These are phyloP conservation scores for Candida berthetii DNA, from an alignment of 805 yeast species.

Conservation along the genomic window DNA sequence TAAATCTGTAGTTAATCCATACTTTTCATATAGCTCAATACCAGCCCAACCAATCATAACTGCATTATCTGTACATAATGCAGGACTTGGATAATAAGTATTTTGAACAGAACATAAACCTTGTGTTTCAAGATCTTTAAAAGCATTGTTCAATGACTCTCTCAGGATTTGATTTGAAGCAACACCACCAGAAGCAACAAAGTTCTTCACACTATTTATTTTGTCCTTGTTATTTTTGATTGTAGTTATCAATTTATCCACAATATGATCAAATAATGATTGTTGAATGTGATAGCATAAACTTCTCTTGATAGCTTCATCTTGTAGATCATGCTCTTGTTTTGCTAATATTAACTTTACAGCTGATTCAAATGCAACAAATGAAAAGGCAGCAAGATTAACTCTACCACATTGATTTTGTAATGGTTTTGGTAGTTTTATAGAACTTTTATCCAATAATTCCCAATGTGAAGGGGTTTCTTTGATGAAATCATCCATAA, in stretches of 20 bases:
- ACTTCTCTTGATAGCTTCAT: slow-evolving; percentile 28
- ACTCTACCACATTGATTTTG: slow-evolving; percentile 39
- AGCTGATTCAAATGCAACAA: slow-evolving; percentile 67
- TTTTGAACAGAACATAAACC: slow-evolving; percentile 18
- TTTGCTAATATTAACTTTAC: slow-evolving; percentile 32
- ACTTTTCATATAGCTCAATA: slow-evolving; percentile 66
- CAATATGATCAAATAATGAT: slow-evolving; percentile 65
- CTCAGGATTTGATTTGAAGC: slow-evolving; percentile 67
- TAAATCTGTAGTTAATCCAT: slow-evolving; percentile 36
- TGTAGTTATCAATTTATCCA: slow-evolving; percentile 54
- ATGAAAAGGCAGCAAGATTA: slow-evolving; percentile 54
- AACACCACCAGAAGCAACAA: slow-evolving; percentile 93
- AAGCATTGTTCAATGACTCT: slow-evolving; percentile 32
- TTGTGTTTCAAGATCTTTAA: slow-evolving; percentile 19
- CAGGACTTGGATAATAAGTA: slow-evolving; percentile 62
- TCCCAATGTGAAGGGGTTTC: slow-evolving; percentile 25
- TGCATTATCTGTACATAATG: slow-evolving; percentile 89
- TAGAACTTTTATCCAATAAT: not conserved
- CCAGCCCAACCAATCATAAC: slow-evolving; percentile 99
- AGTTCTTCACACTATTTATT: slow-evolving; percentile 37
- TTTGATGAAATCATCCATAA: slow-evolving; percentile 54
- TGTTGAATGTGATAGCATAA: slow-evolving; percentile 58
- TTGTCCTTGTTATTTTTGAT: slow-evolving; percentile 33
- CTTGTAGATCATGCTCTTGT: slow-evolving; percentile 10
- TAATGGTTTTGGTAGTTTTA: slow-evolving; percentile 45